Evolutionary conservation across 768 basidiomycete genomes (phyloP), one percentile per base, ranked within the genome.

Genomic region (Mrakia frigida): DNA sequence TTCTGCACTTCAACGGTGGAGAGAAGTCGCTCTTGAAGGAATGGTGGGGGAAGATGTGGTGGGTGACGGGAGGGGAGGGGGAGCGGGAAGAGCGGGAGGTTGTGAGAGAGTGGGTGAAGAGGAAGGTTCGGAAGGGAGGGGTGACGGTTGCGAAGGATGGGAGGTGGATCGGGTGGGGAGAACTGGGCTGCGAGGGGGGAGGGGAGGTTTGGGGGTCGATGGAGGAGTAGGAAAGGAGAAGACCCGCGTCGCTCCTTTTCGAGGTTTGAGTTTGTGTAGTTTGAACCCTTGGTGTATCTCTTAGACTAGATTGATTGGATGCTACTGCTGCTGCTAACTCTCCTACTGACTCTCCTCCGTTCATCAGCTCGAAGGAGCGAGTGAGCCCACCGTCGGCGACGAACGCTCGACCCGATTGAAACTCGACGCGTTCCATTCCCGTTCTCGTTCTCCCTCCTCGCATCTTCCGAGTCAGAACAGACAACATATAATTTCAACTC

Each of bases 1-100:
- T 65, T 23, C 23, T 65, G 63, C 72, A 73, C 56, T 73, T 60
- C 72, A 73, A 73, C 41, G 72, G 72, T 0, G 18, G 14, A 0
- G 72, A 73, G 28, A 73, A 73, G 37, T 6, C 23, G 11, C 33
- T 65, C 0, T 23, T 65, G 7, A 5, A 3, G 13, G 3, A 4
- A 10, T 65, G 63, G 63, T 65, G 63, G 63, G 63, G 9, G 31
- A 35, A 33, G 35, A 65, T 65, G 63, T 65, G 63, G 63, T 65
- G 63, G 63, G 37, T 65, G 6, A 35, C 63, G n/a, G 63, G 63
- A 0, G 72, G 72, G 1, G 31, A 39, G 7, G 72, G 72, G 6
- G 18, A 37, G 25, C 11, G 11, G 10, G 23, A n/a, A 1, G 72
- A 73, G 56, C n/a, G 41, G n/a, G 59, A n/a, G 21, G 37, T 9